A percentile compares a stretch with the other conserved stretches of the same genome.
phyloP scores from a whole-genome alignment of 768 basidiomycete genomes.

The Russula griseocarnosa region DNA sequence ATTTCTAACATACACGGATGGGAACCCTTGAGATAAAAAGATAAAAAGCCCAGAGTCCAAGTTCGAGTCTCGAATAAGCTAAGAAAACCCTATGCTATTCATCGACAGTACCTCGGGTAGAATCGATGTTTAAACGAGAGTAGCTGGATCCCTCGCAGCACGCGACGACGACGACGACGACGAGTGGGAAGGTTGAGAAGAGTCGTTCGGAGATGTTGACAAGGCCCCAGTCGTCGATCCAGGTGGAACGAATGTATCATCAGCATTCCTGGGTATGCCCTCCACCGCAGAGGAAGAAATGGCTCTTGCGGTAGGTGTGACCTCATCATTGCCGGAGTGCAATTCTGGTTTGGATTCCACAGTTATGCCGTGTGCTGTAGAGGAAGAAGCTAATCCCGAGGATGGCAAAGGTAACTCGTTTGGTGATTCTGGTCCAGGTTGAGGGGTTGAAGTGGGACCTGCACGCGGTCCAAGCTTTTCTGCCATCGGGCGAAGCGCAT shows the following conservation, averaged over 20 bases:
- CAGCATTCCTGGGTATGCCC: background rate
- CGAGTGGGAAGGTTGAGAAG: background rate
- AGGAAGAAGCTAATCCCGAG: background rate
- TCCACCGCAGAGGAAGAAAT: background rate
- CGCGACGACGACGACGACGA: background rate
- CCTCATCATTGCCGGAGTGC: background rate
- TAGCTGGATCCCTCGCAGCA: background rate
- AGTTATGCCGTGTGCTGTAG: background rate
- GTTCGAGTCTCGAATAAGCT: too few relatives aligned
- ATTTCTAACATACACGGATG: too few relatives aligned
- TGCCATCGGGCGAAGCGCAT: background rate
- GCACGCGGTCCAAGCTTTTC: background rate
- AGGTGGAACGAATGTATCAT: background rate
- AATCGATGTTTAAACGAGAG: background rate
- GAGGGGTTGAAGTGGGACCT: background rate
- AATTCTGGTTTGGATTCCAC: background rate
- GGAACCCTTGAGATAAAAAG: too few relatives aligned
- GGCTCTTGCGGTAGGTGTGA: background rate
- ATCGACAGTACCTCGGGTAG: background rate
- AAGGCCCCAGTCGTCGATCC: background rate
- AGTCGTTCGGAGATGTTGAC: background rate
- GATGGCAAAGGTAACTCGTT: background rate
- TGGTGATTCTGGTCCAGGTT: background rate
- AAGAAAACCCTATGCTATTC: too few relatives aligned
- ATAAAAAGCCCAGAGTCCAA: too few relatives aligned